Evolutionary conservation across 495 filamentous ascomycete species (phyloP).

Genomic region (Neurospora sp.): DNA sequence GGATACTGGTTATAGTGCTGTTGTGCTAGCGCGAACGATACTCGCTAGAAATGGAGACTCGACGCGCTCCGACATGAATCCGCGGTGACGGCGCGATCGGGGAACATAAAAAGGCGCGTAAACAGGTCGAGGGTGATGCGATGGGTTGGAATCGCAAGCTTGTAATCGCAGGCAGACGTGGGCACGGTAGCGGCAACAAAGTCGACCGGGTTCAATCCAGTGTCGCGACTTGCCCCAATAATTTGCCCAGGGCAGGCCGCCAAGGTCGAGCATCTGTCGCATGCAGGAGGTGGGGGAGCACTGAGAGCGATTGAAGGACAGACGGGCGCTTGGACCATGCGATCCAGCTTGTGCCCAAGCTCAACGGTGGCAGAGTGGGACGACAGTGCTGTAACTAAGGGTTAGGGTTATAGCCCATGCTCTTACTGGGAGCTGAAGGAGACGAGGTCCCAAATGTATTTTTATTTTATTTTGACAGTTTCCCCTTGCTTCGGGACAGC

Average conservation of each 20-base stretch:
- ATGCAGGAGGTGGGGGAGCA: conserved; percentile 3
- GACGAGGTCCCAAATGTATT: not conserved
- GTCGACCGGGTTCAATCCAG: not conserved
- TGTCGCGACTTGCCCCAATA: not conserved
- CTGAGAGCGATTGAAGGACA: not conserved
- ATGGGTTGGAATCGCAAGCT: not conserved
- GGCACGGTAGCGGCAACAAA: not conserved
- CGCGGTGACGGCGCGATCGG: conserved; percentile 1
- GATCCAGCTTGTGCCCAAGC: not conserved
- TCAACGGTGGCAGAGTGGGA: not conserved
- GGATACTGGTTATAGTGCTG: not conserved
- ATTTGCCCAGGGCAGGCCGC: conserved; percentile 5
- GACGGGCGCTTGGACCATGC: not conserved
- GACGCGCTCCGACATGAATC: conserved; percentile 6
- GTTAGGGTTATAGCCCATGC: not conserved
- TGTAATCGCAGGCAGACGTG: not conserved
- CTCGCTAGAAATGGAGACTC: conserved; percentile 1
- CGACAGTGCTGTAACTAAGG: not conserved
- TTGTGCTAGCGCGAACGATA: not conserved
- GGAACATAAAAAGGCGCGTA: conserved; percentile 10
- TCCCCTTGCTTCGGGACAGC: not conserved
- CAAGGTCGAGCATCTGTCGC: not conserved
- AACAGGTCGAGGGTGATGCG: not conserved
- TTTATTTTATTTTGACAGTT: not conserved
- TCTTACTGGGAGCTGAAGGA: not conserved